Conservation (phyloP, 441 rosid genomes). For the Kokia cookei region DNA sequence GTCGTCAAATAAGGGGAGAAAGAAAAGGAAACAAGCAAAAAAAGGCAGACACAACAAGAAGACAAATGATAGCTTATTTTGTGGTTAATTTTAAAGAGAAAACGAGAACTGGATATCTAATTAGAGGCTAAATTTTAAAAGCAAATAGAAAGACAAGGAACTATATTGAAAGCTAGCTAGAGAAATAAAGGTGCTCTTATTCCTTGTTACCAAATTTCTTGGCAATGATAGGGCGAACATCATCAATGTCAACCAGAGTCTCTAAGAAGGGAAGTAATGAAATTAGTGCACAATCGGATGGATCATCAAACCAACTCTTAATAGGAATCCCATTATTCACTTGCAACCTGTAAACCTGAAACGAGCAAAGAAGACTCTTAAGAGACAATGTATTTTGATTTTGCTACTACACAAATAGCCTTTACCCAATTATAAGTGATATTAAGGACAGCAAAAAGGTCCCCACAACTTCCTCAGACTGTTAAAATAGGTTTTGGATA, state of each 20-base stretch:
- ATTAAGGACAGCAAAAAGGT: too few relatives aligned
- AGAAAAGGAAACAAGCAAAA: constrained; percentile 13
- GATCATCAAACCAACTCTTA: constrained; percentile 96
- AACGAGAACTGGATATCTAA: constrained; percentile 32
- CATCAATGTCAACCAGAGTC: constrained; percentile 81
- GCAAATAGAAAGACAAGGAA: constrained; percentile 29
- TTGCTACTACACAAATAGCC: background rate
- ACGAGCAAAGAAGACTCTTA: constrained; percentile 19
- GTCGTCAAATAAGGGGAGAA: constrained; percentile 30
- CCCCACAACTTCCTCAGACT: too few relatives aligned
- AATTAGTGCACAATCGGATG: constrained; percentile 73
- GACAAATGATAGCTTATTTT: constrained; percentile 40
- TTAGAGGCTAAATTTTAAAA: constrained; percentile 39
- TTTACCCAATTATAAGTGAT: background rate
- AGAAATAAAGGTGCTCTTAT: constrained; percentile 49
- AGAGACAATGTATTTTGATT: background rate
- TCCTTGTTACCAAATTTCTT: constrained; percentile 90
- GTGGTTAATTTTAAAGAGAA: constrained; percentile 32
- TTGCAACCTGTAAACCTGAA: constrained; percentile 96
- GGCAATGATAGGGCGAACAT: constrained; percentile 91
- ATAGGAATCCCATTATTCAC: constrained; percentile 94
- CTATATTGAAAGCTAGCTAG: constrained; percentile 43
- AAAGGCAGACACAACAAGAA: constrained; percentile 30
- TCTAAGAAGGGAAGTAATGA: constrained; percentile 91
- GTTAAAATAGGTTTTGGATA: too few relatives aligned